These are phyloP conservation scores for Lentinula raphanica DNA, from an alignment of 768 basidiomycete species.

Conservation along the genomic window DNA sequence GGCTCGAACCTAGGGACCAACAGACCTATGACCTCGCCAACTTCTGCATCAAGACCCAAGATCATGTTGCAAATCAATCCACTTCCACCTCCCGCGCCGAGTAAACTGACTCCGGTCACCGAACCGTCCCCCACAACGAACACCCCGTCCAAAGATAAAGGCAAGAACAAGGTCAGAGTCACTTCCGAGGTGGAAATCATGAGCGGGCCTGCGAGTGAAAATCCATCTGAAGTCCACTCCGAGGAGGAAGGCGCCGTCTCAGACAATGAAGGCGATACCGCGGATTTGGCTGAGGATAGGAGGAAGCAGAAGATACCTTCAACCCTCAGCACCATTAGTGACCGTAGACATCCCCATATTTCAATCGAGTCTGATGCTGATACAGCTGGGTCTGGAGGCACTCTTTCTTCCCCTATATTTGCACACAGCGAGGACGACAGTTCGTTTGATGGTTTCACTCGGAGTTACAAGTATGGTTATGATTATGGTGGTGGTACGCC, in stretches of 20 bases:
- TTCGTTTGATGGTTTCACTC: neutral
- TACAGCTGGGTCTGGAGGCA: constrained; percentile 5
- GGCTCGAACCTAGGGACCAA: neutral
- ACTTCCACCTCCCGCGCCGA: neutral
- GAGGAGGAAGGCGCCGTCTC: constrained; percentile 1
- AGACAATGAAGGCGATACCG: neutral
- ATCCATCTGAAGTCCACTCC: neutral
- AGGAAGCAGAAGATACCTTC: neutral
- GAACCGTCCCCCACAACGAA: neutral
- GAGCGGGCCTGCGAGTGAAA: neutral
- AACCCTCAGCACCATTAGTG: neutral
- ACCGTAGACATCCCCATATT: neutral
- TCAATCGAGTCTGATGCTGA: constrained; percentile 3
- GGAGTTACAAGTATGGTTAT: constrained; percentile 7
- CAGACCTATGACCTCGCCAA: neutral
- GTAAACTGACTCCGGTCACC: neutral
- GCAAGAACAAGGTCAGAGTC: neutral
- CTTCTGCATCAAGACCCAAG: constrained; percentile 1
- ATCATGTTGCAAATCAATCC: constrained; percentile 9
- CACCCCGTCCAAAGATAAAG: neutral
- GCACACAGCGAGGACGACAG: constrained; percentile 27
- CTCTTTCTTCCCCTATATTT: constrained; percentile 36
- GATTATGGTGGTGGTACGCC: neutral
- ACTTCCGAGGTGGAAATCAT: neutral
- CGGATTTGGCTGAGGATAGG: neutral